phyloP scores from a whole-genome alignment of 805 yeast species.

The Pichia heedii region DNA sequence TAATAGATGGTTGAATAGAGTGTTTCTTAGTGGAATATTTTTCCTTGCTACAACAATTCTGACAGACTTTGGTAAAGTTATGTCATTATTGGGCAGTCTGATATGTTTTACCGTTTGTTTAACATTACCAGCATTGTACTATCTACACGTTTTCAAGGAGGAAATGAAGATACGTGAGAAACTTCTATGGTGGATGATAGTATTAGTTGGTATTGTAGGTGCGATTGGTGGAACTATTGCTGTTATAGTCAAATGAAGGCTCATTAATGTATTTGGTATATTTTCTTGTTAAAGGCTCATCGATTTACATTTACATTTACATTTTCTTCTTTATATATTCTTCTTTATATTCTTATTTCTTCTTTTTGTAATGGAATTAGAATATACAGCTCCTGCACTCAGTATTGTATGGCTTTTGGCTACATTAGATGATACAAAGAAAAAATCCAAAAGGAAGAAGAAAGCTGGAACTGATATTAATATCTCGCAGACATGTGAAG shows the following conservation, averaged over 20 bases:
- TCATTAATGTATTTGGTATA: no score
- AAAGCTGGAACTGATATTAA: constrained; percentile 29
- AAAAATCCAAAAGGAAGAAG: no score
- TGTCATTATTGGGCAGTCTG: constrained; percentile 75
- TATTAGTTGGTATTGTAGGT: constrained; percentile 17
- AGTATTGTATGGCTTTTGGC: constrained; percentile 6
- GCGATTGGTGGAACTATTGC: constrained; percentile 58
- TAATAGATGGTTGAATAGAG: constrained; percentile 21
- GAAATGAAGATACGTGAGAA: constrained; percentile 1
- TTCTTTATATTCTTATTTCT: not conserved
- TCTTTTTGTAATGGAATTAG: not conserved
- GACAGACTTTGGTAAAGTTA: constrained; percentile 74
- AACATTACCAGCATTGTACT: constrained; percentile 68
- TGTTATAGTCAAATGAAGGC: constrained; percentile 25
- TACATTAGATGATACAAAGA: not conserved
- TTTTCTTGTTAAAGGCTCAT: not conserved
- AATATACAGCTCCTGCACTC: not conserved
- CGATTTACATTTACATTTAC: no score
- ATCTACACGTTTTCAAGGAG: constrained; percentile 46
- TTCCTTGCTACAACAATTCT: constrained; percentile 53
- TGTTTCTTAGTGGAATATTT: constrained; percentile 46
- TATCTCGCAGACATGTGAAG: constrained; percentile 34
- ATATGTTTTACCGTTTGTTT: constrained; percentile 74
- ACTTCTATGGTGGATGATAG: not conserved
- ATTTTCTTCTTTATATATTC: no score